Evolutionary conservation across 805 yeast species (phyloP).

Genomic region (Schwanniomyces pseudopolymorphus): DNA sequence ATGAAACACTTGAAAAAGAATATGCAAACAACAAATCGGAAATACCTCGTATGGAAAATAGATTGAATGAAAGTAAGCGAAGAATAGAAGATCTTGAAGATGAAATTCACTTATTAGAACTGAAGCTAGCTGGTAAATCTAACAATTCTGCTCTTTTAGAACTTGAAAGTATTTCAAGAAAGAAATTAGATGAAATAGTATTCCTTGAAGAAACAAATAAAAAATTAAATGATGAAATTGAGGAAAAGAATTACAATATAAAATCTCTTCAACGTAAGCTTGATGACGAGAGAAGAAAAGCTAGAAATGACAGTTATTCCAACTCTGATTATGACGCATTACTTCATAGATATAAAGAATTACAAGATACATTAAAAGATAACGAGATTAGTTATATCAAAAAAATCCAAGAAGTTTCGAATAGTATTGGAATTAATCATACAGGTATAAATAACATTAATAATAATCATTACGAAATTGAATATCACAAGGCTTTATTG

Average conservation of each 20-base stretch:
- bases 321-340: slow-evolving; percentile 12
- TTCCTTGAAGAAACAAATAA: slow-evolving; percentile 26
- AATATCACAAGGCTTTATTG: neutral
- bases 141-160: slow-evolving; percentile 21
- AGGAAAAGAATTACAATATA: slow-evolving; percentile 35
- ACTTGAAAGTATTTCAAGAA: slow-evolving; percentile 19
- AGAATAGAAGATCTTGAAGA: slow-evolving; percentile 19
- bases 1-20: slow-evolving; percentile 22
- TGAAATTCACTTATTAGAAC: slow-evolving; percentile 27
- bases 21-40: slow-evolving; percentile 23
- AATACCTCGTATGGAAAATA: slow-evolving; percentile 17
- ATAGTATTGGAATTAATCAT: neutral
- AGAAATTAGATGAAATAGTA: slow-evolving; percentile 21
- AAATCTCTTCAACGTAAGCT: slow-evolving; percentile 34
- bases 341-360: slow-evolving; percentile 10
- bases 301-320: slow-evolving; percentile 3
- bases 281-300: slow-evolving; percentile 25
- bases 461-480: neutral
- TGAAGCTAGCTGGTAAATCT: slow-evolving; percentile 11
- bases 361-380: slow-evolving; percentile 21
- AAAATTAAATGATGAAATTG: slow-evolving; percentile 28
- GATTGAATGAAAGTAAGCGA: slow-evolving; percentile 15
- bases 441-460: neutral
- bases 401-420: slow-evolving; percentile 7
- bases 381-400: neutral